These are phyloP conservation scores for Pyrrhoderma noxium DNA, from an alignment of 1,284 basidiomycete genomes.

Conservation along the genomic window DNA sequence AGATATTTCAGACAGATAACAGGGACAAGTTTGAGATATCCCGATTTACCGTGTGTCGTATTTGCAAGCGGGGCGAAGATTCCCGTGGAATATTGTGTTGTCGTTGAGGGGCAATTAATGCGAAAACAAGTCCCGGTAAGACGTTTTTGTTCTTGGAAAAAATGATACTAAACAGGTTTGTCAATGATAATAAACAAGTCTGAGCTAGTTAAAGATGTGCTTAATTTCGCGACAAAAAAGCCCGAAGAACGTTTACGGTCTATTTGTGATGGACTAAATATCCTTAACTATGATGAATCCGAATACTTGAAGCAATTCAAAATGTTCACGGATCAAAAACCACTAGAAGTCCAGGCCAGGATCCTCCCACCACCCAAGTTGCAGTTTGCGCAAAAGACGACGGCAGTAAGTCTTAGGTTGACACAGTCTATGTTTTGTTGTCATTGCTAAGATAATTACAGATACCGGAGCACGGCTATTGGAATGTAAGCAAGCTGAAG, in stretches of 20 bases:
- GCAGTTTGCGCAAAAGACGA: conserved; percentile 48
- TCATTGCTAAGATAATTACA: conserved; percentile 22
- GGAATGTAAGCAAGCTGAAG: conserved; percentile 51
- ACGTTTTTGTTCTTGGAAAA: background rate
- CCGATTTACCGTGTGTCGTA: conserved; percentile 57
- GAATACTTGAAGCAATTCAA: conserved; percentile 49
- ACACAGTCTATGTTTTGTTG: background rate
- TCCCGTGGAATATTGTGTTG: conserved; percentile 59
- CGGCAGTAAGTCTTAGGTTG: conserved; percentile 37
- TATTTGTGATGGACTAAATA: conserved; percentile 49
- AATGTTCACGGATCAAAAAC: conserved; percentile 30
- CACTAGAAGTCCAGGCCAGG: conserved; percentile 50
- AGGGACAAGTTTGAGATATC: conserved; percentile 45
- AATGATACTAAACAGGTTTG: background rate
- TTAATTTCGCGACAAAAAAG: conserved; percentile 64
- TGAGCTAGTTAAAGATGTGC: conserved; percentile 56
- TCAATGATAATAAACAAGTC: too few species aligned
- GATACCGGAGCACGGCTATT: conserved; percentile 55
- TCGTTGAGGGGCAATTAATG: conserved; percentile 66
- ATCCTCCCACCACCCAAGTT: conserved; percentile 54
- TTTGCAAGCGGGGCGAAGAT: conserved; percentile 59
- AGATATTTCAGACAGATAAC: conserved; percentile 48
- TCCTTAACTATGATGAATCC: conserved; percentile 62
- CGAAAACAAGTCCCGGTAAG: conserved; percentile 54
- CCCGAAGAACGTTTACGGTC: conserved; percentile 54